These are phyloP conservation scores for Prosopis cineraria DNA, from an alignment of 306 rosid genomes.

Conservation along the genomic window DNA sequence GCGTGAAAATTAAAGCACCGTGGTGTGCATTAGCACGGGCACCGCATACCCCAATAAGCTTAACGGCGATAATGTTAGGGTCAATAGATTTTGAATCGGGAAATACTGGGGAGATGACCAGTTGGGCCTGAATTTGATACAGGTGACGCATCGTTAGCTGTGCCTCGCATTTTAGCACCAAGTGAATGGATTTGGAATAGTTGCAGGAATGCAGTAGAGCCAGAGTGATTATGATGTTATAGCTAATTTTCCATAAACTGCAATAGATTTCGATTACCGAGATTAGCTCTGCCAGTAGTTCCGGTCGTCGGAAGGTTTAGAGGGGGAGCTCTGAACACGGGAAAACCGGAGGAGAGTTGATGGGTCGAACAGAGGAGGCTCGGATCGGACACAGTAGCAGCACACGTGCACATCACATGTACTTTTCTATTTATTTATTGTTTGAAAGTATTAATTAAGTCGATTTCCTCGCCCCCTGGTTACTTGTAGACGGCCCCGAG, in stretches of 20 bases:
- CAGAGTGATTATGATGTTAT: slow-evolving; percentile 8
- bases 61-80: slow-evolving; percentile 47
- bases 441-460: too few relatives aligned
- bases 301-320: neutral
- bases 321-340: neutral
- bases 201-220: slow-evolving; percentile 40
- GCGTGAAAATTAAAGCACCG: slow-evolving; percentile 34
- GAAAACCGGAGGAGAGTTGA: neutral
- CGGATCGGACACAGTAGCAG: too few relatives aligned
- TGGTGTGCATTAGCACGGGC: slow-evolving; percentile 35
- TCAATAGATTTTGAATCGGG: slow-evolving; percentile 32
- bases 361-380: too few relatives aligned
- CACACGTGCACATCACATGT: too few relatives aligned
- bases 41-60: slow-evolving; percentile 46
- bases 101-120: slow-evolving; percentile 37
- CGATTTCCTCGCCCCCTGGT: neutral
- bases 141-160: slow-evolving; percentile 47
- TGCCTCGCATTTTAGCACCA: slow-evolving; percentile 37
- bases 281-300: neutral
- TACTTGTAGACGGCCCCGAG: neutral
- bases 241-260: neutral
- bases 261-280: neutral
- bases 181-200: slow-evolving; percentile 45
- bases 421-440: too few relatives aligned
- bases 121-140: slow-evolving; percentile 46